Evolutionary conservation across 2,329 filamentous ascomycete genomes (phyloP).

Genomic region (Pyrenophora seminiperda): DNA sequence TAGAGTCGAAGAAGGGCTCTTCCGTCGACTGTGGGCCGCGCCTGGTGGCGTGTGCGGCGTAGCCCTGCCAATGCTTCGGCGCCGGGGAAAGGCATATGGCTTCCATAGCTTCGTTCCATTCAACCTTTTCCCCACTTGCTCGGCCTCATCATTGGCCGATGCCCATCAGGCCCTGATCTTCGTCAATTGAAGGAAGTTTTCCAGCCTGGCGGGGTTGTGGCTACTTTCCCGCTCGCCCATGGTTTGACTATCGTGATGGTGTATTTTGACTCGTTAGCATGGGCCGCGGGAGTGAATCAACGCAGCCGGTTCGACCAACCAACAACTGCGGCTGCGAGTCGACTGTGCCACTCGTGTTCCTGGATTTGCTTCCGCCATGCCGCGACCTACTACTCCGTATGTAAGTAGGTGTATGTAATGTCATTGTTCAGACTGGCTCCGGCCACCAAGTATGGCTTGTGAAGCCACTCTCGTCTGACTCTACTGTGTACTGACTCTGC

Average conservation of each 20-base stretch:
- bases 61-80: slow-evolving; percentile 39
- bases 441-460: slow-evolving; percentile 6
- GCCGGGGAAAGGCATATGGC: slow-evolving; percentile 47
- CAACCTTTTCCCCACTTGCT: slow-evolving; percentile 36
- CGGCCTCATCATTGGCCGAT: slow-evolving; percentile 45
- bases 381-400: too few species aligned
- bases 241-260: slow-evolving; percentile 19
- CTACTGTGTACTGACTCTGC: slow-evolving; percentile 5
- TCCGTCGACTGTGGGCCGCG: slow-evolving; percentile 27
- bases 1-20: slow-evolving; percentile 35
- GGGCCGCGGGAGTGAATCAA: slow-evolving; percentile 12
- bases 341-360: slow-evolving; percentile 17
- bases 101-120: slow-evolving; percentile 43
- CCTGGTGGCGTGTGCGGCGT: slow-evolving; percentile 27
- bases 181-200: slow-evolving; percentile 34
- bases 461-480: slow-evolving; percentile 19
- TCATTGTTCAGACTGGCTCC: slow-evolving; percentile 14
- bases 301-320: slow-evolving; percentile 16
- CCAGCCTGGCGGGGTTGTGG: slow-evolving; percentile 36
- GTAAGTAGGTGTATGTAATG: too few species aligned
- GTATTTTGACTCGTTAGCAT: slow-evolving; percentile 28
- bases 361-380: slow-evolving; percentile 15
- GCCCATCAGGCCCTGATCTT: slow-evolving; percentile 44
- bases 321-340: slow-evolving; percentile 7
- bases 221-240: slow-evolving; percentile 23